Evolutionary conservation across 2,329 filamentous ascomycete species (phyloP).

Genomic region (Colletotrichum chrysophilum): DNA sequence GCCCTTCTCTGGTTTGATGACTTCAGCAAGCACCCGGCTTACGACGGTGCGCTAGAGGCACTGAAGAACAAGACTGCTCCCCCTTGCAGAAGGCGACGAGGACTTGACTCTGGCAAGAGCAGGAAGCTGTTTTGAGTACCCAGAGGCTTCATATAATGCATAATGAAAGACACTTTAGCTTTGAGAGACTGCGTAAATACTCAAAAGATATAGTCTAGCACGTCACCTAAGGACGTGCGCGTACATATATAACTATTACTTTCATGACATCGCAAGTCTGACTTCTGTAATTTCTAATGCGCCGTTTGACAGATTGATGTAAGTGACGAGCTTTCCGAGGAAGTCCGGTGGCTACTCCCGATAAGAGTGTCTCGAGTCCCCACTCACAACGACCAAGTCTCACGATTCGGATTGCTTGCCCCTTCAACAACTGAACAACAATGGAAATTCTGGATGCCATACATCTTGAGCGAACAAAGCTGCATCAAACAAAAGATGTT

Average conservation of each 20-base stretch:
- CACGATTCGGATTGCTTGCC: not conserved
- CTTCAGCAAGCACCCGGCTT: conserved; percentile 48
- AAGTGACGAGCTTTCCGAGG: not conserved
- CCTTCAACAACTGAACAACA: accelerated
- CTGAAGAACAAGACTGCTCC: conserved; percentile 33
- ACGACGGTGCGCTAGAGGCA: conserved; percentile 38
- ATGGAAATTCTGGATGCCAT: not conserved
- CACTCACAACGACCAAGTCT: not conserved
- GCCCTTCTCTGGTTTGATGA: conserved; percentile 48
- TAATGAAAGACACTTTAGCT: not conserved
- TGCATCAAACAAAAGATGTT: not conserved
- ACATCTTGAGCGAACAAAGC: not conserved
- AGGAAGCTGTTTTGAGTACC: not conserved
- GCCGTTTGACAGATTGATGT: not conserved
- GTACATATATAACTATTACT: not conserved
- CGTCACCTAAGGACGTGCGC: not conserved
- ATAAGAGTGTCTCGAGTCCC: not conserved
- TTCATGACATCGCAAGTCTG: not conserved
- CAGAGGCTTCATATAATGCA: not conserved
- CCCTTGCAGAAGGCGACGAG: conserved; percentile 12
- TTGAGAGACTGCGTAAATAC: not conserved
- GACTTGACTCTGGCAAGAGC: not conserved
- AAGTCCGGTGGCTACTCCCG: not conserved
- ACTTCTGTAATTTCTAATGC: accelerated
- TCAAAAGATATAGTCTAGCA: not conserved